Evolutionary conservation across 1,284 basidiomycete species (phyloP).

Genomic region (Marasmius tenuissimus): DNA sequence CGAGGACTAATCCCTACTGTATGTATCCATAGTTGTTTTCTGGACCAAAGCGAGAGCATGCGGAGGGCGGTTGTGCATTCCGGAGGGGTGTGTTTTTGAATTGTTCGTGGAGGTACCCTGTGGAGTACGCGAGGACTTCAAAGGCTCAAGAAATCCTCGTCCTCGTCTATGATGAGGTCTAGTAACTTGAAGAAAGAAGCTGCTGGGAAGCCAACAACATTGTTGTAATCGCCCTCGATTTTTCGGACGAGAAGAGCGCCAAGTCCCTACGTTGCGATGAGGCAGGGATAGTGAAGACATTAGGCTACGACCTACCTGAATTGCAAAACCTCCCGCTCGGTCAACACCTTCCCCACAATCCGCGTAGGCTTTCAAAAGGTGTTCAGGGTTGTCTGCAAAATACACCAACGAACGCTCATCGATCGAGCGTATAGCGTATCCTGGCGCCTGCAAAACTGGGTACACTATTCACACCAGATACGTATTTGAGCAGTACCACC

Average conservation of each 20-base stretch:
- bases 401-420: slow-evolving; percentile 82
- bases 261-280: slow-evolving; percentile 53
- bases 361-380: slow-evolving; percentile 82
- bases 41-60: background rate
- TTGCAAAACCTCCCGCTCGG: slow-evolving; percentile 92
- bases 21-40: background rate
- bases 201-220: slow-evolving; percentile 90
- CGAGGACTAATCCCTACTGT: background rate
- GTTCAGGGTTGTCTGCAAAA: slow-evolving; percentile 70
- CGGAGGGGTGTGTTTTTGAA: background rate
- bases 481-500: background rate
- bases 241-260: slow-evolving; percentile 81
- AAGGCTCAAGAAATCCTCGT: slow-evolving; percentile 60
- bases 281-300: background rate
- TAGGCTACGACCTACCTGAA: slow-evolving; percentile 62
- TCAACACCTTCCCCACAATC: slow-evolving; percentile 89
- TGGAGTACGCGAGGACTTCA: background rate
- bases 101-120: background rate
- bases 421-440: slow-evolving; percentile 85
- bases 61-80: background rate
- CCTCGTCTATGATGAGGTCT: slow-evolving; percentile 67
- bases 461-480: slow-evolving; percentile 52
- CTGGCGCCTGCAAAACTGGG: slow-evolving; percentile 82
- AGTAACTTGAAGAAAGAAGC: slow-evolving; percentile 76
- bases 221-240: slow-evolving; percentile 91